A percentile compares a stretch with the other conserved stretches of the same genome.
These are phyloP conservation scores for Russula olivacea DNA, from an alignment of 768 basidiomycete genomes.

Conservation along the genomic window DNA sequence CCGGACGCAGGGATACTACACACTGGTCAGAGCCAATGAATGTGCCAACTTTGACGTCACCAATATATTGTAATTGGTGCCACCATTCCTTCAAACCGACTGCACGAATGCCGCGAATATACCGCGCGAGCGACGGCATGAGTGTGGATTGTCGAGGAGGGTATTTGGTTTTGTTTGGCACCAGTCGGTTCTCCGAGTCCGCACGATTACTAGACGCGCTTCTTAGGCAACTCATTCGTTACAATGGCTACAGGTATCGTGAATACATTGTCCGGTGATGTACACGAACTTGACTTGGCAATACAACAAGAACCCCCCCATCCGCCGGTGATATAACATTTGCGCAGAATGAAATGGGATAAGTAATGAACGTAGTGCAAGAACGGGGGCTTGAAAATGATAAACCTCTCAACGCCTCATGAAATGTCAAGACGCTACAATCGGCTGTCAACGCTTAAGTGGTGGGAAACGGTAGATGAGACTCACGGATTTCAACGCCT, in stretches of 20 bases:
- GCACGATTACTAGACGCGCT: too few species aligned
- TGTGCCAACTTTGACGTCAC: slow-evolving; percentile 85
- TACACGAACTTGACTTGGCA: neutral
- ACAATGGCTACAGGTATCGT: too few species aligned
- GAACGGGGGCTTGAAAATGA: neutral
- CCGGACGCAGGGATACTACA: slow-evolving; percentile 28
- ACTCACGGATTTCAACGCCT: slow-evolving; percentile 71
- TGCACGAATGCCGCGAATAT: slow-evolving; percentile 66
- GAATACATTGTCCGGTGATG: slow-evolving; percentile 6
- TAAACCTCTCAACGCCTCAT: slow-evolving; percentile 27
- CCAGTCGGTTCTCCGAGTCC: too few species aligned
- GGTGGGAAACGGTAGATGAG: neutral
- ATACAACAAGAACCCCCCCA: neutral
- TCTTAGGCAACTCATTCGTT: too few species aligned
- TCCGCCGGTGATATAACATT: neutral
- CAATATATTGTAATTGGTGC: slow-evolving; percentile 88
- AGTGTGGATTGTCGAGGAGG: slow-evolving; percentile 12
- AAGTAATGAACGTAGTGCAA: neutral
- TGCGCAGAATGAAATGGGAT: neutral
- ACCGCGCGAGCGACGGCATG: slow-evolving; percentile 73
- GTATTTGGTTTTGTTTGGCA: slow-evolving; percentile 23
- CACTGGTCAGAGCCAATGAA: slow-evolving; percentile 78
- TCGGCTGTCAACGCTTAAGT: neutral
- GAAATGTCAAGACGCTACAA: slow-evolving; percentile 37
- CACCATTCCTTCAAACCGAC: slow-evolving; percentile 84